Conservation (phyloP, 129 eudicot genomes). For the Centrapalus pauciflorus region DNA sequence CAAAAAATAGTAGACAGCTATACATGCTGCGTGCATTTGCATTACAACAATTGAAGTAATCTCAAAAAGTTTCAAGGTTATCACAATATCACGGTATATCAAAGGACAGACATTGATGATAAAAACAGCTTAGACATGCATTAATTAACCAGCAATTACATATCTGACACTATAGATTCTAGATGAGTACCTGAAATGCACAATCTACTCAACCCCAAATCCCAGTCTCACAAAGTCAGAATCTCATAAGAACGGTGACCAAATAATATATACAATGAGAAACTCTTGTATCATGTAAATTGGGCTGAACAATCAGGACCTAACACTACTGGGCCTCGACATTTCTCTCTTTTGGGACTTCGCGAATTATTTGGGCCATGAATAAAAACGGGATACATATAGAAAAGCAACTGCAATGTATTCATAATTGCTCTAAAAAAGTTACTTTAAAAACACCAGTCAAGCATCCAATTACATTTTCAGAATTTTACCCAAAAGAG, state of each 20-base stretch:
- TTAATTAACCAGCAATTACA: no score
- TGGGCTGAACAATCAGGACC: neutral
- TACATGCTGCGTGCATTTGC: no score
- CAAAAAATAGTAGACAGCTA: neutral
- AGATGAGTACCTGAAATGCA: neutral
- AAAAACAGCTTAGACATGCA: no score
- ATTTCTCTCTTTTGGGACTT: no score
- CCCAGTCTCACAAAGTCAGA: neutral
- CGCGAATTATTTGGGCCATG: neutral
- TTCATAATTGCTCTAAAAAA: neutral
- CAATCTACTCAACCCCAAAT: neutral
- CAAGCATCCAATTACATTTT: neutral
- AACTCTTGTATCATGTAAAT: neutral
- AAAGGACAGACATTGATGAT: no score
- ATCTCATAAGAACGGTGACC: neutral
- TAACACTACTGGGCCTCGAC: neutral
- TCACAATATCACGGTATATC: no score
- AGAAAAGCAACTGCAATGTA: neutral
- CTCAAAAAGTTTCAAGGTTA: no score
- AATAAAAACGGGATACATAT: neutral
- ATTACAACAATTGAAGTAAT: no score
- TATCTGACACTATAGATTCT: no score
- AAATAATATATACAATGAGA: neutral
- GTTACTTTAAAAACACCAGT: neutral
- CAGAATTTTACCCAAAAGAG: neutral